A percentile compares a stretch with the other conserved stretches of the same genome.
Conservation (phyloP, 2,329 filamentous ascomycete genomes). For the Nothopassalora personata region DNA sequence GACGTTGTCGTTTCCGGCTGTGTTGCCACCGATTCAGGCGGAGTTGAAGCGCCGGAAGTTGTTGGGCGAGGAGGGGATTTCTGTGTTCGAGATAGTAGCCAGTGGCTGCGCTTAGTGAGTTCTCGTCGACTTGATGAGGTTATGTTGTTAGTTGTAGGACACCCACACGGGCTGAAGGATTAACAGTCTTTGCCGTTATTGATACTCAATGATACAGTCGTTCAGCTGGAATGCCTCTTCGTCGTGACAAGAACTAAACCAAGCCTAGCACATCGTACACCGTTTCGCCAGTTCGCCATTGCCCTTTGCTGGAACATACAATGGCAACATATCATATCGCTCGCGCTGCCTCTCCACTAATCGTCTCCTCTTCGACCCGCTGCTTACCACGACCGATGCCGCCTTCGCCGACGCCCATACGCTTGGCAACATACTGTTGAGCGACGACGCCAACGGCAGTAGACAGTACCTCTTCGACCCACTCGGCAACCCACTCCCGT, state of each 20-base stretch:
- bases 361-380: conserved; percentile 47
- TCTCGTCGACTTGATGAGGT: too few relatives aligned
- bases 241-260: neutral
- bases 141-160: too few relatives aligned
- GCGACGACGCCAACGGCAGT: conserved; percentile 80
- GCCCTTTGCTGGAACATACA: neutral
- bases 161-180: neutral
- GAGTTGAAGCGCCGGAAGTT: neutral
- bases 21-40: neutral
- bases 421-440: conserved; percentile 86
- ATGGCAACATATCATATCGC: conserved; percentile 34
- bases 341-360: conserved; percentile 57
- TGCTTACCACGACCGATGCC: conserved; percentile 56
- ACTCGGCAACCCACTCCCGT: conserved; percentile 94
- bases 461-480: conserved; percentile 82
- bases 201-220: neutral
- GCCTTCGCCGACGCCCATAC: conserved; percentile 94
- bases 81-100: too few relatives aligned
- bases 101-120: too few relatives aligned
- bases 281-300: neutral
- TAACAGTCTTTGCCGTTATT: neutral
- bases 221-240: neutral
- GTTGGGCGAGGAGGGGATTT: neutral
- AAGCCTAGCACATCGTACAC: neutral
- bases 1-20: neutral